Base-by-base conservation (phyloP, 2,329 filamentous ascomycete genomes). In the Talaromyces sp. region DNA sequence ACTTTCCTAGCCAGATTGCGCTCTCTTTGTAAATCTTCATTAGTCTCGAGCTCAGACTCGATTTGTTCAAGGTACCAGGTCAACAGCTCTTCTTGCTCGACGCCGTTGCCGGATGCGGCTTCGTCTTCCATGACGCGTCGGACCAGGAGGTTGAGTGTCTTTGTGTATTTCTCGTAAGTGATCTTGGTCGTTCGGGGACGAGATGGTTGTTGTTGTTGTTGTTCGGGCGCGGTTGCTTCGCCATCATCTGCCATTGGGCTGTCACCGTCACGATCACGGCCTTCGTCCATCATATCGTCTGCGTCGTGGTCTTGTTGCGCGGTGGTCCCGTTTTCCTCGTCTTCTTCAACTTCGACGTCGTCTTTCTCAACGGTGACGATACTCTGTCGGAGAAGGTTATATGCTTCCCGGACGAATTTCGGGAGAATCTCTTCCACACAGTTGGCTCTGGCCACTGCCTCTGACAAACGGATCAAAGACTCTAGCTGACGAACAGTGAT, bases 361-460 rank as follows among this genome's bases (percentile, higher is more conserved):
- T 99, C 94, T 69, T 97, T 94, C 75, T 99, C 94, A 25, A 99
- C 94, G 1, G 89, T 94, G 67, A 99, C 97, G 71, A 99, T 99
- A 73, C 89, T 94, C 75, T 97, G 92, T 41, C 91, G 82, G 11
- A 99, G 83, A 9, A 99, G 82, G 66, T 94, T 91, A 73, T 88
- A 97, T 0, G 93, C 94, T 75, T 99, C 94, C 40, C 88, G 83
- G 15, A 99, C 94, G 75, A 97, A 96, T 0, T 84, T 83, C 1
- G 89, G 82, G 0, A 86, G 86, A 61, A 99, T 89, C 63, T 97
- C 91, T 66, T 93, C 89, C 13, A 96, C 91, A 70, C 94, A 99
- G 71, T 96, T 97, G 59, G 91, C 91, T 75, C 97, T 97, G 59
- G 94, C 94, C 64, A 99, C 97, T n/a, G 94, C 94, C 74, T 99